These are phyloP conservation scores for Aristolochia californica DNA, from an alignment of 164 flowering plant species.

Conservation along the genomic window DNA sequence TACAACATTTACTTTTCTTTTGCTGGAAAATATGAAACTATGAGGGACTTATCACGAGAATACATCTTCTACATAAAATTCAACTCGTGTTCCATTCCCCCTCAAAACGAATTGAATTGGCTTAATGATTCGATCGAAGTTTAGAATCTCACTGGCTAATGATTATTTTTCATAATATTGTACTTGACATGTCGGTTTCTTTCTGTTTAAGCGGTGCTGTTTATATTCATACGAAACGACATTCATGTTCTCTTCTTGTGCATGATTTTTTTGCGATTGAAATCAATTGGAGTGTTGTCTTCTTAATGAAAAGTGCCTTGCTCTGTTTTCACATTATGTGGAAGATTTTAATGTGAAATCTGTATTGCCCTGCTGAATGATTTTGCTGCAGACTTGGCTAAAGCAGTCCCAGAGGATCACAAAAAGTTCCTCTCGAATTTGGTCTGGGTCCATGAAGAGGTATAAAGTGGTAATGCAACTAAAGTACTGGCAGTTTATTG, in stretches of 20 bases:
- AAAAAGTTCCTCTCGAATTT: constrained; percentile 73
- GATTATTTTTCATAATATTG: too few relatives aligned
- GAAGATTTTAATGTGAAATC: neutral
- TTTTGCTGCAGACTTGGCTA: constrained; percentile 49
- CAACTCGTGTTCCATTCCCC: neutral
- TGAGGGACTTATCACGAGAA: too few relatives aligned
- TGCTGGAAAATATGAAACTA: too few relatives aligned
- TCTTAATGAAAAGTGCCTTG: too few relatives aligned
- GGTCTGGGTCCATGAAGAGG: constrained; percentile 98
- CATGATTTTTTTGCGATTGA: too few relatives aligned
- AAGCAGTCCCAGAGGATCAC: constrained; percentile 89
- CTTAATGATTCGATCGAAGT: neutral
- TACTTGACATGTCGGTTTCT: too few relatives aligned
- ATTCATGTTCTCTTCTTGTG: too few relatives aligned
- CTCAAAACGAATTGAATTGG: neutral
- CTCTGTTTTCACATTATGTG: too few relatives aligned
- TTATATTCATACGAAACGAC: too few relatives aligned
- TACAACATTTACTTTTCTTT: neutral
- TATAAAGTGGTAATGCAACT: constrained; percentile 5
- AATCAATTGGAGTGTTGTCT: too few relatives aligned
- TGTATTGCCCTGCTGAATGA: neutral
- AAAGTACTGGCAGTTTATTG: neutral
- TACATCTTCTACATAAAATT: too few relatives aligned
- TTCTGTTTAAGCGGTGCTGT: too few relatives aligned
- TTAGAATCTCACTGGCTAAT: neutral